phyloP scores from a whole-genome alignment of 345 rosid species.

The Lumnitzera littorea region DNA sequence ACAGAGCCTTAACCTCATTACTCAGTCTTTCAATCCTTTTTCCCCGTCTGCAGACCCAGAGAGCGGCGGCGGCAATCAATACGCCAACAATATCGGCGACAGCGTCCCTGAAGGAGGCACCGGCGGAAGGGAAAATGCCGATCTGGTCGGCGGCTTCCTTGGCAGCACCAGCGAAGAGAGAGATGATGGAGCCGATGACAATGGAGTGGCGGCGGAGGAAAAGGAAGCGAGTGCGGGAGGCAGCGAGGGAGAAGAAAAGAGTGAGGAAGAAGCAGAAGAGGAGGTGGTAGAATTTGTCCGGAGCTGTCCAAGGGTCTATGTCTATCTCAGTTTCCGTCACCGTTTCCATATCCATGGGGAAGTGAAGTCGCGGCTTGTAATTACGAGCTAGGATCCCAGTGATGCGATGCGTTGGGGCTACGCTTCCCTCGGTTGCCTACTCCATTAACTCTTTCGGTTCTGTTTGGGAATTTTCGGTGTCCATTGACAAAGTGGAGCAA shows the following conservation, averaged over 20 bases:
- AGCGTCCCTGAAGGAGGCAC: conserved; percentile 77
- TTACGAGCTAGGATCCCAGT: too few species aligned
- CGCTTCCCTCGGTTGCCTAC: too few species aligned
- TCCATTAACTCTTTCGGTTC: too few species aligned
- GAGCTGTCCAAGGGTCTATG: conserved; percentile 77
- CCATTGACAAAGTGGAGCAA: too few species aligned
- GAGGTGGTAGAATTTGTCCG: conserved; percentile 79
- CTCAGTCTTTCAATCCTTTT: conserved; percentile 9
- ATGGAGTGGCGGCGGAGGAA: conserved; percentile 56
- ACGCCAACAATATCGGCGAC: conserved; percentile 70
- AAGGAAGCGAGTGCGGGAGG: conserved; percentile 40
- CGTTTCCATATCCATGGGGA: neutral
- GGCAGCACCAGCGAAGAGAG: conserved; percentile 82
- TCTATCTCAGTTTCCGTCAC: conserved; percentile 9
- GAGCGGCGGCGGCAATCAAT: conserved; percentile 40
- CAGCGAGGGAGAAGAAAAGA: conserved; percentile 49
- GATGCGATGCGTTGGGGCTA: too few species aligned
- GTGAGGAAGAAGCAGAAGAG: conserved; percentile 69
- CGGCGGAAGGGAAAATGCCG: conserved; percentile 75
- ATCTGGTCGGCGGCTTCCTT: conserved; percentile 89
- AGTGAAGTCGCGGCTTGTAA: too few species aligned
- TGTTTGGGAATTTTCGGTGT: too few species aligned
- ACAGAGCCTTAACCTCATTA: conserved; percentile 26
- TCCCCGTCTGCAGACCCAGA: conserved; percentile 21
- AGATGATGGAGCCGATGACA: conserved; percentile 54